Evolutionary conservation across 2,329 filamentous ascomycete genomes (phyloP).

Genomic region (Fusarium napiforme): DNA sequence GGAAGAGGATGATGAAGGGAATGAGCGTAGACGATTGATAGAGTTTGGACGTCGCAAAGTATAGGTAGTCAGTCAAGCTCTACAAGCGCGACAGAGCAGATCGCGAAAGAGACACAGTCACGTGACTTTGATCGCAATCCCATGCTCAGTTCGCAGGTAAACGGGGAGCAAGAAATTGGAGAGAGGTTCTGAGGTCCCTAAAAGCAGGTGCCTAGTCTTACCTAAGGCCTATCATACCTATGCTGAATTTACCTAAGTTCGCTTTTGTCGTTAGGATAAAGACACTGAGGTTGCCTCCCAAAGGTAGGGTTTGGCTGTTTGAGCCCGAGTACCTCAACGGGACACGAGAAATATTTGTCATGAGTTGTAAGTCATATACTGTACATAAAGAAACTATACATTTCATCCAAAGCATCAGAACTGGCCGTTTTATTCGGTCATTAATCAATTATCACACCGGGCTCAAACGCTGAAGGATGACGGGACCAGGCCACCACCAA

Average conservation of each 20-base stretch:
- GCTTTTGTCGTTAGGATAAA: background rate
- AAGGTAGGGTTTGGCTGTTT: background rate
- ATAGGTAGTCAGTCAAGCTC: constrained; percentile 5
- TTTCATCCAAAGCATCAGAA: background rate
- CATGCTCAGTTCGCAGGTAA: constrained; percentile 6
- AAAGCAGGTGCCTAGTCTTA: background rate
- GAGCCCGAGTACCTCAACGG: background rate
- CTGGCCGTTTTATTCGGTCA: constrained; percentile 40
- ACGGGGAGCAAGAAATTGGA: background rate
- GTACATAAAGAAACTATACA: background rate
- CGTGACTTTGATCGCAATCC: constrained; percentile 31
- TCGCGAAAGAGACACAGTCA: constrained; percentile 23
- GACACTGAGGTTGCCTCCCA: background rate
- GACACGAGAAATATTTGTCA: constrained; percentile 3
- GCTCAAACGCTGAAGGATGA: constrained; percentile 31
- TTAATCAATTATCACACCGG: constrained; percentile 48
- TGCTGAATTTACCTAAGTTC: background rate
- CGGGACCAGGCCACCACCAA: constrained; percentile 15
- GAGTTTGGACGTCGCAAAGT: constrained; percentile 23
- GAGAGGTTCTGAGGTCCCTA: background rate
- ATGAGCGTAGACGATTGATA: background rate
- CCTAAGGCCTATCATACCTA: background rate
- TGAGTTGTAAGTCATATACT: background rate
- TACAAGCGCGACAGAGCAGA: constrained; percentile 13
- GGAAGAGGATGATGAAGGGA: background rate